Base-by-base conservation (phyloP, 768 basidiomycete species). In the Lactarius psammicola region DNA sequence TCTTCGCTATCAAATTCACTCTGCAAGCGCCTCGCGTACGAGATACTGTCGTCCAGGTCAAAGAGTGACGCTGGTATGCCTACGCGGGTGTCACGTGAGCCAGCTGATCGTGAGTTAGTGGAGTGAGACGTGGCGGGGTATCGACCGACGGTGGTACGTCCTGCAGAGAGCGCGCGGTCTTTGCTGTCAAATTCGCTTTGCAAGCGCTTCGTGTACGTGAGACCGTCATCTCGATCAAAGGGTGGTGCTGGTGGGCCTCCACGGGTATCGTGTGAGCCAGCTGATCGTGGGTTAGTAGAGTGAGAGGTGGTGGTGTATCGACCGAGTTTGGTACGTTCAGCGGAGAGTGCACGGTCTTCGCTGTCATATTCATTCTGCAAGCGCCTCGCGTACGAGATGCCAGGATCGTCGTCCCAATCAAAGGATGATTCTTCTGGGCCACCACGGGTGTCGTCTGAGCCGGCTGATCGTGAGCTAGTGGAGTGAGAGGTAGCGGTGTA, bases 141-240 rank as follows among this genome's bases (percentile, higher is more conserved):
- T 15, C 5, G 6, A 23, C 13, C 31, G 18, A 26, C 17, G 4
- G n/a, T 2, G 18, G 59, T 64, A 1, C 73, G 69, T 66, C 84
- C 79, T 4, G 56, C 68, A 18, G 74, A 72, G 38, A 84, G 75
- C 3, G 64, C 72, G 20, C 53, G 51, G 62, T 82, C 74, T 72
- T 85, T 83, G 5, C 71, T 72, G 38, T 83, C 80, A 40, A 75
- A 81, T 38, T 75, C 68, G 1, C 67, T 63, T 68, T 82, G 82
- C 56, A 76, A 70, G 44, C 72, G 59, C n/a, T 65, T 68, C 18
- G 78, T 79, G 33, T 71, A 60, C 28, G 68, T 58, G 26, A 67
- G 53, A 55, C 69, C 66, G 28, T 71, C 61, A 33, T 69, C 70
- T 33, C 56, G 26, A 71, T 65, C 49, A 74, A 67, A 28, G 56